Evolutionary conservation across 139 green algal species (phyloP).

Genomic region (Picocystis salinarum): DNA sequence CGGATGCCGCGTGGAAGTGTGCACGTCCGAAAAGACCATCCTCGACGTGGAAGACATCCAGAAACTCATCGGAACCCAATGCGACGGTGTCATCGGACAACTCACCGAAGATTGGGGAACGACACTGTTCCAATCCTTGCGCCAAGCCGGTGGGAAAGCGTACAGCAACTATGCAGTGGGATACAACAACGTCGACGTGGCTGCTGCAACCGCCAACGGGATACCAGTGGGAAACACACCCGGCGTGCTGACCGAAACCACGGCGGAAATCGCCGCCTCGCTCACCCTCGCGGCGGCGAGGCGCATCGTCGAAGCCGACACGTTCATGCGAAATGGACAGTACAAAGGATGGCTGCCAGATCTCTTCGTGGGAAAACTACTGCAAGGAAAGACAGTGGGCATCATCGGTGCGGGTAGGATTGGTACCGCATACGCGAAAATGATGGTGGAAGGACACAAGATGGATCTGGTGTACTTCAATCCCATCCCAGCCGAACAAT

Average conservation of each 20-base stretch:
- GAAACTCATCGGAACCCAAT: slow-evolving; percentile 67
- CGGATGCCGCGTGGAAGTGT: slow-evolving; percentile 37
- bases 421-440: slow-evolving; percentile 79
- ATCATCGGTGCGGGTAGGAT: slow-evolving; percentile 91
- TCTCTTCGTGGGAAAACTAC: slow-evolving; percentile 40
- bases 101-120: slow-evolving; percentile 47
- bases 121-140: slow-evolving; percentile 79
- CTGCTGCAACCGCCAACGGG: slow-evolving; percentile 59
- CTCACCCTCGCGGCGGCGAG: slow-evolving; percentile 80
- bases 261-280: slow-evolving; percentile 81
- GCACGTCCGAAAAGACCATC: slow-evolving; percentile 51
- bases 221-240: slow-evolving; percentile 95
- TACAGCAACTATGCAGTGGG: slow-evolving; percentile 97
- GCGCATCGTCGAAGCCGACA: slow-evolving; percentile 78
- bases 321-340: slow-evolving; percentile 83
- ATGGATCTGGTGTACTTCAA: slow-evolving; percentile 97
- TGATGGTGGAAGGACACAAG: slow-evolving; percentile 99
- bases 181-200: slow-evolving; percentile 95
- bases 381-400: slow-evolving; percentile 76
- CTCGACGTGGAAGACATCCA: slow-evolving; percentile 64
- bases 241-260: slow-evolving; percentile 53
- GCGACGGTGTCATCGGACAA: slow-evolving; percentile 93
- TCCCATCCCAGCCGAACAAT: slow-evolving; percentile 65
- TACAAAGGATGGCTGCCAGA: slow-evolving; percentile 93
- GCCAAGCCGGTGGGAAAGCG: slow-evolving; percentile 55